Conservation (phyloP, 129 eudicot genomes). For the Flaveria robusta region DNA sequence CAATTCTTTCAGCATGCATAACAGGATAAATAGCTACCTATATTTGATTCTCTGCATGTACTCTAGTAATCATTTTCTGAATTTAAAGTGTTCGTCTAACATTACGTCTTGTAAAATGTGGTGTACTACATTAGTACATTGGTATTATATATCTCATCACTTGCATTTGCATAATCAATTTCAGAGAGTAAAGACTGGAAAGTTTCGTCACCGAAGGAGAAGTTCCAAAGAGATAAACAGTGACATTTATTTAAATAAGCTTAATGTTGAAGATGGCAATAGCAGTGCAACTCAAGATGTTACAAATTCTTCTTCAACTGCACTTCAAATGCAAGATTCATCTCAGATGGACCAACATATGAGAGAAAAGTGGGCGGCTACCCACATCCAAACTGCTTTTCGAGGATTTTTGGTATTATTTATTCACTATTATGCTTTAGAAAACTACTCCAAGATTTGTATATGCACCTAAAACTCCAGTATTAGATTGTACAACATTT, state of each 20-base stretch:
- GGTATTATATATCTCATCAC: conserved; percentile 7
- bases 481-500: too few relatives aligned
- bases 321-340: conserved; percentile 49
- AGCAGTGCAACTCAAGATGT: conserved; percentile 46
- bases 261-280: conserved; percentile 49
- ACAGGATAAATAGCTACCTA: conserved; percentile 1
- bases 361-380: conserved; percentile 87
- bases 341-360: conserved; percentile 46
- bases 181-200: conserved; percentile 56
- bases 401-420: conserved; percentile 84
- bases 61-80: background rate
- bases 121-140: background rate
- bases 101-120: background rate
- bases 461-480: too few relatives aligned
- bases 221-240: conserved; percentile 58
- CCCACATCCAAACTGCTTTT: conserved; percentile 79
- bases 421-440: background rate
- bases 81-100: background rate
- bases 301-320: conserved; percentile 50
- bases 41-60: background rate
- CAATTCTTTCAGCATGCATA: background rate
- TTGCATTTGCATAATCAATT: conserved; percentile 23
- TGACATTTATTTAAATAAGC: conserved; percentile 43
- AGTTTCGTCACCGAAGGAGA: conserved; percentile 61
- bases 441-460: too few relatives aligned